Base-by-base conservation (phyloP, 148 eudicot genomes). In the Vaccinium myrtillus region DNA sequence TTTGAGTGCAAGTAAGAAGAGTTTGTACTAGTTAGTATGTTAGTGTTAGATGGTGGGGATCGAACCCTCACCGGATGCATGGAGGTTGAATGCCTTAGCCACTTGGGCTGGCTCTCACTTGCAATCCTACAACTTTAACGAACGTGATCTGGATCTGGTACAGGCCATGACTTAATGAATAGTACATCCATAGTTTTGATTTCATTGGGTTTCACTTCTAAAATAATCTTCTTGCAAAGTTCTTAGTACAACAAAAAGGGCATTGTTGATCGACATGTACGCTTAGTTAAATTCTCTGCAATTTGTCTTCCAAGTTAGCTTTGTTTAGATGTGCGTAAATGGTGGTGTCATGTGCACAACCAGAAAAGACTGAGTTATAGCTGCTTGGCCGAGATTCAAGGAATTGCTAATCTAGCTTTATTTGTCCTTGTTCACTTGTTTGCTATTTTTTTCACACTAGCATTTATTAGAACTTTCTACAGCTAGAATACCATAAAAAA, bases 131-230 rank as follows among this genome's bases (percentile, higher is more conserved):
- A 6, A 5, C 30, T 73, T 32, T 56, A 1, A 10, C 12, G 27
- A 53, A 53, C 43, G 7, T 25, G 39, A 50, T 25, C 43, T 23
- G 48, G 67, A 56, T 59, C 54, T 82, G 46, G 8, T 69, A 9
- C 10, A 51, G 49, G 77, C 49, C 61, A 27, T 16, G 25, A 67
- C 53, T 67, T 67, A 8, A 16, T 51, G 63, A 82, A 82, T 69
- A 32, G n/a, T 69, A 7, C 19, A 81, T 81, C 75, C 32, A 21
- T 63, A 19, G 14, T 77, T 77, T 32, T 16, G 58, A 27, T 65
- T 80, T 65, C 25, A n/a, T 67, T 48, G 58, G 83, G 32, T 23
- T 65, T 27, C 59, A 81, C 75, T 49, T 69, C 19, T n/a, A 6
- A 9, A 67, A 23, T 48, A 58, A 23, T 81, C 46, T 46, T 81